phyloP scores from a whole-genome alignment of 1,139 yeast species.

The Magnusiomyces sp. region DNA sequence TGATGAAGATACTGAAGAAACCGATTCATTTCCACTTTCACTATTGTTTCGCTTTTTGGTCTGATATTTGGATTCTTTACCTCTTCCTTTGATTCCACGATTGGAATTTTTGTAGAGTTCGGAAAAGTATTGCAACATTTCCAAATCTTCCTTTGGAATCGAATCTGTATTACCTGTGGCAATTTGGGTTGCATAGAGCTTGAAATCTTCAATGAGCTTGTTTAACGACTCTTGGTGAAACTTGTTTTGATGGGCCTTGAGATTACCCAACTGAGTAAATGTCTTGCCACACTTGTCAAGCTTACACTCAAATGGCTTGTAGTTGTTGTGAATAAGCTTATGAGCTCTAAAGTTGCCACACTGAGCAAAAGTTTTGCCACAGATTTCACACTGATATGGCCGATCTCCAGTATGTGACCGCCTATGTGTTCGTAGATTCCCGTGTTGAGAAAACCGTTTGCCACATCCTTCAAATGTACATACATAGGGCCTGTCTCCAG shows the following conservation, averaged over 20 bases:
- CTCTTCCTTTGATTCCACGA: conserved; percentile 86
- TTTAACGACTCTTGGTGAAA: conserved; percentile 70
- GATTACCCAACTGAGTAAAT: conserved; percentile 85
- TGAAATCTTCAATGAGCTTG: conserved; percentile 43
- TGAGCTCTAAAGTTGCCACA: conserved; percentile 90
- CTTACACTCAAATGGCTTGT: conserved; percentile 71
- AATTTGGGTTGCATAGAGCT: conserved; percentile 18
- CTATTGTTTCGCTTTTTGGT: too few species aligned
- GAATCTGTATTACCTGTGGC: conserved; percentile 28
- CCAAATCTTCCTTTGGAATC: conserved; percentile 59
- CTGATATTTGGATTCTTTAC: conserved; percentile 40
- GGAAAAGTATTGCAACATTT: conserved; percentile 66
- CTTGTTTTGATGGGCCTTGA: conserved; percentile 88
- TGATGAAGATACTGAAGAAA: too few species aligned
- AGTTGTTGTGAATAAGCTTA: conserved; percentile 66
- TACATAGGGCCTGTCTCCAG: conserved; percentile 58
- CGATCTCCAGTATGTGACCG: conserved; percentile 84
- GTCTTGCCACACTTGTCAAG: conserved; percentile 76
- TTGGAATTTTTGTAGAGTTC: conserved; percentile 78
- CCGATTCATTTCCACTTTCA: too few species aligned
- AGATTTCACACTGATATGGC: conserved; percentile 69
- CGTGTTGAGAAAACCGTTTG: conserved; percentile 85
- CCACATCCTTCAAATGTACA: conserved; percentile 55
- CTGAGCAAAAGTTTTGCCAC: conserved; percentile 70
- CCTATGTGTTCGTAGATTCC: conserved; percentile 77